Evolutionary conservation across 805 yeast species (phyloP), one percentile per base, ranked within the genome.

Genomic region (Kodamaea laetipori): DNA sequence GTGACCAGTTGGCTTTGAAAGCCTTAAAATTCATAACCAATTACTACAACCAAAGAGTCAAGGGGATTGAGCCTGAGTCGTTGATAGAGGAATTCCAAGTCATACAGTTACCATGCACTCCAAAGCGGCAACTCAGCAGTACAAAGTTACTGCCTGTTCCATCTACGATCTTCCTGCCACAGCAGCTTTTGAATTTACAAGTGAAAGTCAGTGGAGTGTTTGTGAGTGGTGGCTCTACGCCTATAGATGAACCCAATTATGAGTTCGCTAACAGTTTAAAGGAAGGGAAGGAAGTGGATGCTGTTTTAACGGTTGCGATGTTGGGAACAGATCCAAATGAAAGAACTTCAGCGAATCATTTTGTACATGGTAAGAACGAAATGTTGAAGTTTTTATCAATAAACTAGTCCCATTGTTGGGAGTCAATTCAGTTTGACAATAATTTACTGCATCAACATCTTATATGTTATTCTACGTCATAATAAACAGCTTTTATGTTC

Each of bases 341-440:
- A 3, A 70, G 75, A 19, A 78, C 84, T 0, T 74, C 76, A 37
- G 92, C 94, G 1, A 76, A 69, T 21, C 82, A 76, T 44, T 80
- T 80, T 36, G 78, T 84, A 18, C 73, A 75, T 47, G 94, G 94
- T 53, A 75, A 82, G 49, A 86, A 85, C 55, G 88, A 84, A 53
- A 66, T 86, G 36, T 73, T 85, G 53, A 69, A 74, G 13, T 66
- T 85, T 26, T 64, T 85, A 17, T 55, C 67, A 13, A 45, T 41
- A 18, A 17, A 12, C 8, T 11, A 30, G 32, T 13, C n/a, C n/a
- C n/a, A n/a, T n/a, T n/a, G n/a, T n/a, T n/a, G n/a, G n/a, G n/a
- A n/a, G n/a, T n/a, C n/a, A n/a, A n/a, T n/a, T n/a, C n/a, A n/a
- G n/a, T n/a, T n/a, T n/a, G n/a, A n/a, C n/a, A n/a, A n/a, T n/a